Evolutionary conservation across 805 yeast genomes (phyloP).

Genomic region (Candida ipomoeae): DNA sequence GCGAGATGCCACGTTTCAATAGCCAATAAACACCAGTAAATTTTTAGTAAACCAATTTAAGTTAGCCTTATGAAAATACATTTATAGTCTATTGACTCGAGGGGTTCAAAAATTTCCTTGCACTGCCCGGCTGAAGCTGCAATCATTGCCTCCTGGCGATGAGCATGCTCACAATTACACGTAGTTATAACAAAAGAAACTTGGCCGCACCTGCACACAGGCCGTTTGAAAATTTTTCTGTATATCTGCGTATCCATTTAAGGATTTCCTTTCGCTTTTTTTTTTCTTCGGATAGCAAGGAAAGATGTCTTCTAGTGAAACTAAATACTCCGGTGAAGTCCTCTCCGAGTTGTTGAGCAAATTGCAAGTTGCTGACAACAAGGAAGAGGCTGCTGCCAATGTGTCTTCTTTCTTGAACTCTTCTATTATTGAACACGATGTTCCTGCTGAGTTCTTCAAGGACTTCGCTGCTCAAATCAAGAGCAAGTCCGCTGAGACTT

Average conservation of each 20-base stretch:
- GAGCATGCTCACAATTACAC: constrained; percentile 16
- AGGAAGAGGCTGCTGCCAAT: constrained; percentile 81
- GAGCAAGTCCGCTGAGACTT: constrained; percentile 61
- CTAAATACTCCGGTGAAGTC: constrained; percentile 68
- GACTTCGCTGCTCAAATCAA: constrained; percentile 70
- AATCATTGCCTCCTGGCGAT: neutral
- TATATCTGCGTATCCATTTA: constrained; percentile 16
- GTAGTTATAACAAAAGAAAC: constrained; percentile 13
- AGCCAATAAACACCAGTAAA: neutral
- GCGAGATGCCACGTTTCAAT: neutral
- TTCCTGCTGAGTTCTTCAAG: constrained; percentile 82
- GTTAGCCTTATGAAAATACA: neutral
- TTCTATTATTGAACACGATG: constrained; percentile 97
- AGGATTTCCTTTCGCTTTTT: constrained; percentile 11
- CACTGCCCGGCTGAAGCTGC: neutral
- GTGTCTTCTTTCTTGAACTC: constrained; percentile 93
- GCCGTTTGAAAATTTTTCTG: constrained; percentile 15
- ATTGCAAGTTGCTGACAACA: constrained; percentile 87
- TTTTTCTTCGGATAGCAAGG: constrained; percentile 19
- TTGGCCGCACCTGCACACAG: constrained; percentile 12
- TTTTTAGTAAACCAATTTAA: neutral
- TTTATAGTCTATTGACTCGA: neutral
- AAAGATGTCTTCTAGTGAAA: constrained; percentile 49
- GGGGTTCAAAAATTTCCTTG: neutral
- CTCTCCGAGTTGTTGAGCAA: constrained; percentile 90